Conservation (phyloP, 1,284 basidiomycete genomes). For the Ustilago cynodontis region DNA sequence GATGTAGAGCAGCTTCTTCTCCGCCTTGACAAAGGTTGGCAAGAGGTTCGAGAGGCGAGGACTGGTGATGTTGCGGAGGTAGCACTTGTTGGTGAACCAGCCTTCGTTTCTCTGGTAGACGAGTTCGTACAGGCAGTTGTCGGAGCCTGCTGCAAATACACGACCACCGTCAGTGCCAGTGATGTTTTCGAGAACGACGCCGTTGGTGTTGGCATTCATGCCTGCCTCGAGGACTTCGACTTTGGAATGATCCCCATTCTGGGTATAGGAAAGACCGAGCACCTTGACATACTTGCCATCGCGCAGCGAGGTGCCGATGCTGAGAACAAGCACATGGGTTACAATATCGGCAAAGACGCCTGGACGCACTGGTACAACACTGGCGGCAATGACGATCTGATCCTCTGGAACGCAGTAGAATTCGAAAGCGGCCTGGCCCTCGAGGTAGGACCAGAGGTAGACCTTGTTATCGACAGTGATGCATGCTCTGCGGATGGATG, state of each 20-base stretch:
- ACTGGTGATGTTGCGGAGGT: slow-evolving; percentile 80
- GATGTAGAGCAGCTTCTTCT: slow-evolving; percentile 72
- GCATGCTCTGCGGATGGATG: slow-evolving; percentile 94
- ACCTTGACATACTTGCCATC: slow-evolving; percentile 81
- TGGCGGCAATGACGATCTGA: slow-evolving; percentile 79
- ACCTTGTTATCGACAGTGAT: slow-evolving; percentile 94
- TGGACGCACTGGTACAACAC: slow-evolving; percentile 67
- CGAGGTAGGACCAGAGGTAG: slow-evolving; percentile 95
- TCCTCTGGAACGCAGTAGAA: slow-evolving; percentile 93
- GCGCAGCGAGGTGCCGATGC: slow-evolving; percentile 73
- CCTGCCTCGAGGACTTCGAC: slow-evolving; percentile 91
- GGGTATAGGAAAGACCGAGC: slow-evolving; percentile 79
- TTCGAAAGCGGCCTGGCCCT: slow-evolving; percentile 88
- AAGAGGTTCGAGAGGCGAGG: slow-evolving; percentile 66
- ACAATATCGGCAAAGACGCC: slow-evolving; percentile 94
- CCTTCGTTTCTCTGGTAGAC: slow-evolving; percentile 91
- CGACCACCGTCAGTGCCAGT: slow-evolving; percentile 83
- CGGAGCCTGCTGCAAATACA: slow-evolving; percentile 88
- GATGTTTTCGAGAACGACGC: slow-evolving; percentile 81
- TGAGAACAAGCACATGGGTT: slow-evolving; percentile 87
- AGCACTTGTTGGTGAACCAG: slow-evolving; percentile 85
- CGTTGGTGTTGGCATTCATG: slow-evolving; percentile 81
- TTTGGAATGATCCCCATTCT: slow-evolving; percentile 70
- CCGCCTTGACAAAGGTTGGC: slow-evolving; percentile 72
- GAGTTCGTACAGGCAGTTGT: slow-evolving; percentile 91